phyloP scores from a whole-genome alignment of 768 basidiomycete species.

The Lyophyllum semitale region DNA sequence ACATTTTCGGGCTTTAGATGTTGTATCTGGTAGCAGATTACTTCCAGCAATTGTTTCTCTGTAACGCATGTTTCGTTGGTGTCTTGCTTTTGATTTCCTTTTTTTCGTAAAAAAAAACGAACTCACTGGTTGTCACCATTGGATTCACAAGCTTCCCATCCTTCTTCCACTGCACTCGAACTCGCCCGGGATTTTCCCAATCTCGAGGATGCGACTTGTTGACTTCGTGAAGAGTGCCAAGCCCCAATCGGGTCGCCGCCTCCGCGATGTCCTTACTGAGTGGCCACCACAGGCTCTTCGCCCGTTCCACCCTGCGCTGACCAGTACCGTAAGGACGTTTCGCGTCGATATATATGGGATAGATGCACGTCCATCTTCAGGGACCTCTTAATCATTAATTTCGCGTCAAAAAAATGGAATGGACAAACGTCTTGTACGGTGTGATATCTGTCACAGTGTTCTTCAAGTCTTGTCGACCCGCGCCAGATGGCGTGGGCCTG shows the following conservation, averaged over 20 bases:
- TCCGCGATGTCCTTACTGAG: constrained; percentile 91
- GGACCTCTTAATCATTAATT: constrained; percentile 17
- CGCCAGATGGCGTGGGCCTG: constrained; percentile 23
- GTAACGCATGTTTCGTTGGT: constrained; percentile 7
- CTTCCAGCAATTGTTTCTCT: constrained; percentile 83
- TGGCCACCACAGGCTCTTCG: constrained; percentile 91
- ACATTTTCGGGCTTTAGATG: constrained; percentile 67
- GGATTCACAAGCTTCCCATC: constrained; percentile 68
- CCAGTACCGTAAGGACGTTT: constrained; percentile 87
- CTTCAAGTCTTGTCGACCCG: constrained; percentile 24
- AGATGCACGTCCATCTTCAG: constrained; percentile 90
- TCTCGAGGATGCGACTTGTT: constrained; percentile 91
- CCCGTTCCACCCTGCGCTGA: constrained; percentile 77
- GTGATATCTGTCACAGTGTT: constrained; percentile 70
- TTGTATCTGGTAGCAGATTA: constrained; percentile 75
- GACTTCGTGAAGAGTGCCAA: constrained; percentile 86
- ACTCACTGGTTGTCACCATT: constrained; percentile 75
- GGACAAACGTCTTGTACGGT: constrained; percentile 78
- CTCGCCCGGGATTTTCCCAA: constrained; percentile 97
- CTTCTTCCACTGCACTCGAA: constrained; percentile 91
- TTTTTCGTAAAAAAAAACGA: no score
- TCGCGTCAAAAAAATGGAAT: constrained; percentile 13
- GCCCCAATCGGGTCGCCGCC: constrained; percentile 73
- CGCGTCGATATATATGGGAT: constrained; percentile 96
- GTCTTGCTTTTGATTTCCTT: neutral